Conservation (phyloP, 768 basidiomycete species). For the Porphyrellus cyaneotinctus region DNA sequence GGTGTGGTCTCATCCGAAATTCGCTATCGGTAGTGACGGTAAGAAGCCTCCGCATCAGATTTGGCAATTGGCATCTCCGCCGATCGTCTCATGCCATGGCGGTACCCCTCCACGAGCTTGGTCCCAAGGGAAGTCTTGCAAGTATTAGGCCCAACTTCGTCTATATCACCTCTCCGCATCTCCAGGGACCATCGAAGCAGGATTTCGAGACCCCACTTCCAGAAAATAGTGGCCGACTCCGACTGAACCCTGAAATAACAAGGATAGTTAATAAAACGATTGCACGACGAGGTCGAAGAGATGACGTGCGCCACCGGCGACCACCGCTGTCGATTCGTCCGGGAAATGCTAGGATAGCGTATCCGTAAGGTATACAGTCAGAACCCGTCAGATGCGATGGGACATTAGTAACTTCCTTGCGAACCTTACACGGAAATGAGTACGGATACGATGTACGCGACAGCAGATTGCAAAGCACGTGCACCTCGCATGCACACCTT, state of each 20-base stretch:
- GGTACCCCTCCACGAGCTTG: background rate
- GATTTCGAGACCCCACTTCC: background rate
- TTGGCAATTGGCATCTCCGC: conserved; percentile 10
- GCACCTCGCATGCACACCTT: background rate
- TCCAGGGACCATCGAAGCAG: background rate
- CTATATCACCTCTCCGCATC: too few relatives aligned
- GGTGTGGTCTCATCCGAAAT: conserved; percentile 10
- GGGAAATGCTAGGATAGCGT: background rate
- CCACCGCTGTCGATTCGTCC: background rate
- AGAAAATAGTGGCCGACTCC: background rate
- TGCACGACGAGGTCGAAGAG: background rate
- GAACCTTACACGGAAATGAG: background rate
- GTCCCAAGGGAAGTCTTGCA: background rate
- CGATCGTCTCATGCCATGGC: background rate
- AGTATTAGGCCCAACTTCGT: background rate
- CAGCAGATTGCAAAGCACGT: background rate
- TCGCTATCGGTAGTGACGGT: background rate
- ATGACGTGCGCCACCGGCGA: background rate
- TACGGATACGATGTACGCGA: background rate
- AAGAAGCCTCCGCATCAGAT: conserved; percentile 5
- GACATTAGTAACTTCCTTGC: background rate
- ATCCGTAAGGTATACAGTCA: too few relatives aligned
- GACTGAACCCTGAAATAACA: background rate
- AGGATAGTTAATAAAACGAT: background rate
- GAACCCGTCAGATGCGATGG: background rate